These are phyloP conservation scores for Voacanga thouarsii DNA, from an alignment of 257 asterid species.

Conservation along the genomic window DNA sequence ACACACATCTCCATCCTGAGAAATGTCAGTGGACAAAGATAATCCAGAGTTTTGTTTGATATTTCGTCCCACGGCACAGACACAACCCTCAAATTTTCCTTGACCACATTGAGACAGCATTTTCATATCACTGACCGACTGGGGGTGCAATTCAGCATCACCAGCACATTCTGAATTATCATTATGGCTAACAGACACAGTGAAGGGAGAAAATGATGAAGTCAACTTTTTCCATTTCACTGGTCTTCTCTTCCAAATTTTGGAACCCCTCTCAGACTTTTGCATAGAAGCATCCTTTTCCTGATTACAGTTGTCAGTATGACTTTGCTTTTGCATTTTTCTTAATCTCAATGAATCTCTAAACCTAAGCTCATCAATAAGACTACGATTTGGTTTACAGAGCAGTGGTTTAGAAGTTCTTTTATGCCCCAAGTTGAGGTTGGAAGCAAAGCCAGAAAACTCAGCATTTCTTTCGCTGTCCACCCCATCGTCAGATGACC, in stretches of 20 bases:
- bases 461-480: constrained; percentile 39
- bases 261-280: constrained; percentile 30
- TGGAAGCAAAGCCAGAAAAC: constrained; percentile 32
- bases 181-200: constrained; percentile 24
- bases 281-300: constrained; percentile 26
- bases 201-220: constrained; percentile 28
- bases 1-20: constrained; percentile 19
- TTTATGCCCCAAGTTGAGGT: constrained; percentile 28
- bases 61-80: constrained; percentile 20
- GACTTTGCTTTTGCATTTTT: constrained; percentile 18
- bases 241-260: constrained; percentile 32
- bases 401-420: constrained; percentile 29
- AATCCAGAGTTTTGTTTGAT: constrained; percentile 6
- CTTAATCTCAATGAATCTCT: constrained; percentile 33
- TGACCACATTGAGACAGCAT: constrained; percentile 25
- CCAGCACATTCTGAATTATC: constrained; percentile 23
- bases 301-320: constrained; percentile 33
- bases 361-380: constrained; percentile 41
- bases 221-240: constrained; percentile 44
- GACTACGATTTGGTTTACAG: constrained; percentile 31
- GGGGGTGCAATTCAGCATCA: constrained; percentile 26
- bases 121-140: constrained; percentile 22
- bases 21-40: constrained; percentile 7
- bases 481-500: constrained; percentile 46
- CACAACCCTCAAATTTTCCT: constrained; percentile 28